Conservation (phyloP, 1,284 basidiomycete genomes). For the Irpex sp. region DNA sequence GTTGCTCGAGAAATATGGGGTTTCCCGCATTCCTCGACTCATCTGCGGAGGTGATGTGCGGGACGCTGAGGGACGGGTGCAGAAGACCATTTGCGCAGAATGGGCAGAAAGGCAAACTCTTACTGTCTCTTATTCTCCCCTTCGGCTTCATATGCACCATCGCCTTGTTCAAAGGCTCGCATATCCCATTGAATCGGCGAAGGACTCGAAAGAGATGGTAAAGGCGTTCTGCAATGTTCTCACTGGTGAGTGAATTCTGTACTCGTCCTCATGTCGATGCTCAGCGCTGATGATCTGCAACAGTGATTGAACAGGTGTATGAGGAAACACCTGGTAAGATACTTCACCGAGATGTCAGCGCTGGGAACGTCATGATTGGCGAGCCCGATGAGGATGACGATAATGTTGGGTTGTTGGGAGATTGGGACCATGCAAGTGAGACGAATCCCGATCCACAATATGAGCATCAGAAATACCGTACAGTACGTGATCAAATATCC, state of each 20-base stretch:
- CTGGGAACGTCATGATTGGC: slow-evolving; percentile 3
- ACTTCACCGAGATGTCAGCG: slow-evolving; percentile 1
- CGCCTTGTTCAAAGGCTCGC: slow-evolving; percentile 1
- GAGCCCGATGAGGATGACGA: neutral
- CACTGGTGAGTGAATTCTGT: neutral
- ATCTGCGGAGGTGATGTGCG: slow-evolving; percentile 2
- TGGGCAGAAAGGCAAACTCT: neutral
- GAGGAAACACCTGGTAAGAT: neutral
- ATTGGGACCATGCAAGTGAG: neutral
- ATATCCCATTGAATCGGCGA: neutral
- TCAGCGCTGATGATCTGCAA: neutral
- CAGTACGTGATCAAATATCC: neutral
- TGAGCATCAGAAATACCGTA: neutral
- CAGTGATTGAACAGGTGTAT: neutral
- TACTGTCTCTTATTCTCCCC: too few species aligned
- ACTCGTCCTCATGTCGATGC: neutral
- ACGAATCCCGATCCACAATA: neutral
- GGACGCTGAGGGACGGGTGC: neutral
- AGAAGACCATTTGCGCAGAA: neutral
- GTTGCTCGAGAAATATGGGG: neutral
- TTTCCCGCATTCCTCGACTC: neutral
- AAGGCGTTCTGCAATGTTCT: slow-evolving; percentile 1
- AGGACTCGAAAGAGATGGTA: neutral
- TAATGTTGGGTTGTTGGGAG: neutral
- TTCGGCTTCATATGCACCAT: neutral